Conservation (phyloP, 2,329 filamentous ascomycete genomes). For the Microdochium trichocladiopsis region DNA sequence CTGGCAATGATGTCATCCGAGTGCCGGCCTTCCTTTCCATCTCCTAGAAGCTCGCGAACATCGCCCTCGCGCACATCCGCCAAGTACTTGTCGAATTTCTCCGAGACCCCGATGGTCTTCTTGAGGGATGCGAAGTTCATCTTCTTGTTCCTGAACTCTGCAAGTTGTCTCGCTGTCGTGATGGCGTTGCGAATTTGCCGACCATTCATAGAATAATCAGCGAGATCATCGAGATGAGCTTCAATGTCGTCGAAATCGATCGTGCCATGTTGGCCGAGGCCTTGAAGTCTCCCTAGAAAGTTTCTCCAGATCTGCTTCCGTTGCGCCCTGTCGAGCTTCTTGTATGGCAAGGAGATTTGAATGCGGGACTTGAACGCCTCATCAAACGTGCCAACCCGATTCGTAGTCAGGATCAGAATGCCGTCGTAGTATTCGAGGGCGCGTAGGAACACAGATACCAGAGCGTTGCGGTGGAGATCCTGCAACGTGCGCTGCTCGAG, state of each 20-base stretch:
- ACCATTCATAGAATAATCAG: constrained; percentile 28
- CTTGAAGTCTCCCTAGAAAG: constrained; percentile 6
- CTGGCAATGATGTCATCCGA: neutral
- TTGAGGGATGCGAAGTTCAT: constrained; percentile 1
- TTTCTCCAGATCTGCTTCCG: constrained; percentile 10
- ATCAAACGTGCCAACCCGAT: constrained; percentile 19
- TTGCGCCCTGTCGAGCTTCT: constrained; percentile 4
- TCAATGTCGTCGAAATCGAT: constrained; percentile 9
- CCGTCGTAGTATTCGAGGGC: constrained; percentile 32
- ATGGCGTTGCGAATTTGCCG: constrained; percentile 24
- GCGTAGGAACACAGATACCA: constrained; percentile 24
- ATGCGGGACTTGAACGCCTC: constrained; percentile 14
- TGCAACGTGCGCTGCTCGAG: constrained; percentile 9
- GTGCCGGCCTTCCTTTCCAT: neutral
- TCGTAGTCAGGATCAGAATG: constrained; percentile 31
- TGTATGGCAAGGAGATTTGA: constrained; percentile 11
- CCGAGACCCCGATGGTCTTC: neutral
- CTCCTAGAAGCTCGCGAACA: neutral
- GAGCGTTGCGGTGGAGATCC: constrained; percentile 11
- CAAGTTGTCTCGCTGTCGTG: neutral
- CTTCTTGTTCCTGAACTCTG: constrained; percentile 1
- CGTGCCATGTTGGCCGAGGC: neutral
- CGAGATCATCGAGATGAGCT: constrained; percentile 17
- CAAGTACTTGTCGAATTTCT: constrained; percentile 1
- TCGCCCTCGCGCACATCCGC: constrained; percentile 1